Evolutionary conservation across 106 monocot species (phyloP), one percentile per base, ranked within the genome.

Genomic region (Allium fistulosum): DNA sequence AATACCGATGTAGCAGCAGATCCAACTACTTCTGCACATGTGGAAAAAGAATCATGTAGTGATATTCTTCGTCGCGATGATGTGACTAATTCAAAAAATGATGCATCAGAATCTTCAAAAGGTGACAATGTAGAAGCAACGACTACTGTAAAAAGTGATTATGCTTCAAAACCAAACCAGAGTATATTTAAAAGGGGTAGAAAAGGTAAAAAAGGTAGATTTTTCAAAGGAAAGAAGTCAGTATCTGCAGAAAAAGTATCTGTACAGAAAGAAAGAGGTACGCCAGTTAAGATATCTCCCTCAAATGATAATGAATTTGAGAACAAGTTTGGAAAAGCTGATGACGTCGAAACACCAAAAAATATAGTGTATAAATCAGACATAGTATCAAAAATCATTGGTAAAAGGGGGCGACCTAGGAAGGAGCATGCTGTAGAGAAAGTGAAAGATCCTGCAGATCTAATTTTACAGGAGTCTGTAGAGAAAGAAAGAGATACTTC

Each of bases 41-140:
- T 18, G 13, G 11, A 70, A 46, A 71, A 81, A 17, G 71, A 48
- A 62, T 17, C 53, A 13, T 55, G 57, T 55, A 49, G 49, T 12
- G 49, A 49, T 53, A 58, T 15, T 53, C n/a, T 55, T 13, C 9
- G 10, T 46, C 58, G 37, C 9, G 68, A 72, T 26, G 67, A 72
- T 49, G 37, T 15, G 10, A 12, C 22, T 0, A 51, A 68, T 6
- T 77, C 80, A 17, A 71, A 57, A 69, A 70, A 48, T 63, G 26
- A 53, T 57, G 62, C 27, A 26, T 45, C 61, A 72, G 78, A 77
- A 50, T 26, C 48, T 61, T 74, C 80, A 48, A 51, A 49, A 65
- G 70, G 56, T 67, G 67, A 58, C 26, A 56, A 53, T 65, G 67
- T 9, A 65, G 63, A 72, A 66, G 72, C 26, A 72, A 10, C 45